Conservation (phyloP, 169 alveolate species). For the Cryptosporidium parvum region DNA sequence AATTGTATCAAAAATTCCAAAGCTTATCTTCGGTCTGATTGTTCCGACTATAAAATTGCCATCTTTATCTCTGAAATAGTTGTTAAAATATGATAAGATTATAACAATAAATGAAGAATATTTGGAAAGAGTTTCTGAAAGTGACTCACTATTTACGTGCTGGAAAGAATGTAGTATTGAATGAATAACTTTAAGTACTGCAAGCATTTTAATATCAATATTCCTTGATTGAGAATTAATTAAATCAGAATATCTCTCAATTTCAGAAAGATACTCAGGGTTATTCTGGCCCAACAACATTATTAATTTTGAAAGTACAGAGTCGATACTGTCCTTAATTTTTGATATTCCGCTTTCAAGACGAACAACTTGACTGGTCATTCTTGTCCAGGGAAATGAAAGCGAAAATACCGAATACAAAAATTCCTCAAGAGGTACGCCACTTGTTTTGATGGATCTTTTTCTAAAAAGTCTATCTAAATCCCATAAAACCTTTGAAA, state of each 20-base stretch:
- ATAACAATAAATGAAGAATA: conserved; percentile 2
- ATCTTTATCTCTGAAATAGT: conserved; percentile 22
- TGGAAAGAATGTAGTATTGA: conserved; percentile 9
- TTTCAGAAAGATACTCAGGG: conserved; percentile 1
- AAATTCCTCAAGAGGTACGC: background rate
- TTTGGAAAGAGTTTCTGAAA: conserved; percentile 31
- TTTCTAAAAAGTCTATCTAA: conserved; percentile 8
- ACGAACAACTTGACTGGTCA: conserved; percentile 18
- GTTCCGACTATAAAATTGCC: conserved; percentile 19
- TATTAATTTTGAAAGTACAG: conserved; percentile 34
- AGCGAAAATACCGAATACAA: conserved; percentile 41
- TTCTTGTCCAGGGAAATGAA: conserved; percentile 65
- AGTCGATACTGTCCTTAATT: conserved; percentile 37
- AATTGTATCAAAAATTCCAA: conserved; percentile 59
- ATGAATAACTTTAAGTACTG: conserved; percentile 32
- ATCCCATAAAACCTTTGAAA: conserved; percentile 7
- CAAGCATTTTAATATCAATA: conserved; percentile 32
- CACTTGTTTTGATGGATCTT: background rate
- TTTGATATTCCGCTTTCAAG: background rate
- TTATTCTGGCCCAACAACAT: conserved; percentile 1
- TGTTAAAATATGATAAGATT: conserved; percentile 29
- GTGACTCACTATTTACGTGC: background rate
- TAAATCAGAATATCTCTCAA: conserved; percentile 10
- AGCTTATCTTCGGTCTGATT: conserved; percentile 16
- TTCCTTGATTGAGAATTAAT: background rate